These are phyloP conservation scores for Magnaporthiopsis poae DNA, from an alignment of 2,329 filamentous ascomycete genomes.

Conservation along the genomic window DNA sequence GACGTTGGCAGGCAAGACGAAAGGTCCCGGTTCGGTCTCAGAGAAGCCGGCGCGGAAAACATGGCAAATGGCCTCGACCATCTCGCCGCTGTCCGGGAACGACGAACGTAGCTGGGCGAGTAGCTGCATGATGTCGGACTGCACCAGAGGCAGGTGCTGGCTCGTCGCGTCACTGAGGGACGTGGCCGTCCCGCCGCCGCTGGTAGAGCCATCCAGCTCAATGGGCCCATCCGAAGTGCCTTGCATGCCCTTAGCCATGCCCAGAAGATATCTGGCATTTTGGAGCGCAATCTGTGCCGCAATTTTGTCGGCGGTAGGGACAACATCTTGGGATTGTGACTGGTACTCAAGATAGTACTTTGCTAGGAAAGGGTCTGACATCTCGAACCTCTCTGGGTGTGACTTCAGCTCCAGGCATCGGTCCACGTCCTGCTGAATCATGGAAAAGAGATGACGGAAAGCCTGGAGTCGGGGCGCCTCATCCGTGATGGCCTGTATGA, in stretches of 20 bases:
- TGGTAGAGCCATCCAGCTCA: slow-evolving; percentile 45
- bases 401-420: slow-evolving; percentile 27
- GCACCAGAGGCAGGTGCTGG: slow-evolving; percentile 24
- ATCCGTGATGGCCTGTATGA: slow-evolving; percentile 61
- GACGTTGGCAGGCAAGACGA: slow-evolving; percentile 59
- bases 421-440: slow-evolving; percentile 54
- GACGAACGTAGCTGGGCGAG: slow-evolving; percentile 37
- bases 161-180: slow-evolving; percentile 11
- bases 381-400: slow-evolving; percentile 18
- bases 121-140: slow-evolving; percentile 37
- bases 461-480: slow-evolving; percentile 43
- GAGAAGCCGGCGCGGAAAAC: slow-evolving; percentile 66
- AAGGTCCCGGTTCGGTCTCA: slow-evolving; percentile 63
- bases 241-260: slow-evolving; percentile 64
- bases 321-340: slow-evolving; percentile 12
- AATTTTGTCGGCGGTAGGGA: slow-evolving; percentile 29
- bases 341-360: slow-evolving; percentile 8
- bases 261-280: slow-evolving; percentile 57
- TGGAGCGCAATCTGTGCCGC: slow-evolving; percentile 40
- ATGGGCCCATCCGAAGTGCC: slow-evolving; percentile 55
- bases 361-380: slow-evolving; percentile 11
- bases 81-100: slow-evolving; percentile 53
- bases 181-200: slow-evolving; percentile 9
- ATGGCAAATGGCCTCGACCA: slow-evolving; percentile 61
- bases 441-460: slow-evolving; percentile 48